Base-by-base conservation (phyloP, 768 basidiomycete species). In the Podaxis sp. region DNA sequence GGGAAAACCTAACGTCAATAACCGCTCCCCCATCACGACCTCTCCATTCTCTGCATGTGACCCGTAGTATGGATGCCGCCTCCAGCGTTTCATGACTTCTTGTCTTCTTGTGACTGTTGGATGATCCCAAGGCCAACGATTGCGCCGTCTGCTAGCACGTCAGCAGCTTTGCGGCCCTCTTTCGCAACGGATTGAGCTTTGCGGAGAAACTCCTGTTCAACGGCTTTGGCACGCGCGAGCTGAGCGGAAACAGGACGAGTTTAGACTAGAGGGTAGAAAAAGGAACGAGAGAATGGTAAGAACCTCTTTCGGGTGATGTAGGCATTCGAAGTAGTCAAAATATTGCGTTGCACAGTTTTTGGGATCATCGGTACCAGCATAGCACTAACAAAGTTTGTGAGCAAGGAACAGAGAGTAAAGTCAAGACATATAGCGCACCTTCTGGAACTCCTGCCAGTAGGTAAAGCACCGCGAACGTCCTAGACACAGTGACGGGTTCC, bases 391-490 rank as follows among this genome's bases (percentile, higher is more conserved):
- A 51, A 8, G n/a, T 54, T 54, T 46, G 24, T 26, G 13, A 10
- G 49, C 12, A 7, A 13, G 64, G 24, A 63, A 10, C 52, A 6
- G 17, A 17, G 10, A 26, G 33, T 30, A 63, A 55, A 71, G 44
- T 20, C 48, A 13, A 26, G 41, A 24, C 49, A 26, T 15, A 26
- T 2, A 52, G 58, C 70, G 28, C 62, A 89, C 90, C 71, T 88
- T 90, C 67, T 87, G 82, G 77, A 93, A 91, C 74, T 95, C 92
- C 71, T 95, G 94, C 94, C 95, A 96, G 77, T 89, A 93, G 12
- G 86, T 81, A 75, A 95, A 95, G 76, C 95, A 97, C 70, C 92
- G 84, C 65, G 91, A 86, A 66, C 86, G 87, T 68, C 93, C 93
- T 95, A 58, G 37, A 15, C 62, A 40, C 58, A 51, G 5, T 24